phyloP scores from a whole-genome alignment of 768 basidiomycete genomes.

The Harrya chromipes region DNA sequence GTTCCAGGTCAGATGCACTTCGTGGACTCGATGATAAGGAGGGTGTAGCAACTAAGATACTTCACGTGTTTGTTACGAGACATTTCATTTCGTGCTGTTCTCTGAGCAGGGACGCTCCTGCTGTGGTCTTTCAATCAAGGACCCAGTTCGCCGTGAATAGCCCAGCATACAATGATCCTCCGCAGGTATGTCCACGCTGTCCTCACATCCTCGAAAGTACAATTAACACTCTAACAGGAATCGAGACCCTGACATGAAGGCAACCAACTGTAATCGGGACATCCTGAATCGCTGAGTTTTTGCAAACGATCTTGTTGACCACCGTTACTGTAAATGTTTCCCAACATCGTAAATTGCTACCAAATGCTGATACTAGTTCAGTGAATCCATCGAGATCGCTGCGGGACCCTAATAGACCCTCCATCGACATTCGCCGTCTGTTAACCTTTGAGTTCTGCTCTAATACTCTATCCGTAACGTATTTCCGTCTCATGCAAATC shows the following conservation, averaged over 20 bases:
- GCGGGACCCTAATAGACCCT: too few relatives aligned
- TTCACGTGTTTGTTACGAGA: not conserved
- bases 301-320: not conserved
- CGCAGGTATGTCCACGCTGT: not conserved
- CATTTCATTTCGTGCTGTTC: too few relatives aligned
- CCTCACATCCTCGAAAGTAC: not conserved
- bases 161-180: too few relatives aligned
- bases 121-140: too few relatives aligned
- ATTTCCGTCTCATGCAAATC: slow-evolving; percentile 2
- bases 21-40: not conserved
- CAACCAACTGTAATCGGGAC: not conserved
- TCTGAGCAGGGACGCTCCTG: too few relatives aligned
- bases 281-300: not conserved
- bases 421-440: not conserved
- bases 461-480: too few relatives aligned
- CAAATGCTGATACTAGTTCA: not conserved
- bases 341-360: not conserved
- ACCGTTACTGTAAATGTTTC: not conserved
- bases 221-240: not conserved
- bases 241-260: not conserved
- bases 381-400: not conserved
- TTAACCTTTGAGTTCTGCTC: too few relatives aligned
- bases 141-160: too few relatives aligned
- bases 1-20: not conserved
- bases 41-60: not conserved